Evolutionary conservation across 768 basidiomycete genomes (phyloP), one percentile per base, ranked within the genome.

Genomic region (Calocybe indica): DNA sequence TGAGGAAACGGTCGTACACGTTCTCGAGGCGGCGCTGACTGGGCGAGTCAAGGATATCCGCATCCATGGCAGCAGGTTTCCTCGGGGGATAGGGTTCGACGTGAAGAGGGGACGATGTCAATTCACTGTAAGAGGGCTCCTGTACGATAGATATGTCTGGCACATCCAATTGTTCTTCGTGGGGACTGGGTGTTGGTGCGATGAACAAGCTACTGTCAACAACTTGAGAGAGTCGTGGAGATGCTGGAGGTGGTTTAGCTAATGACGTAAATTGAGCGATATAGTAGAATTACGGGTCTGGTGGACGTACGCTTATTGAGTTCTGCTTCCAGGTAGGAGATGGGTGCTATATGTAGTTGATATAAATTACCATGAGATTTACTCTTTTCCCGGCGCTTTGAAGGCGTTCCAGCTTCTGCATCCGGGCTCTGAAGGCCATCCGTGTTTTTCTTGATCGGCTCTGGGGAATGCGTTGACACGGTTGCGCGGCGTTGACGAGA

Each of bases 1-100:
- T 86, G 29, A 91, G 70, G 69, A 90, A 84, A 37, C 84, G 79
- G 54, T 92, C 89, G 51, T 91, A 92, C 12, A 85, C 83, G 47
- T 79, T 79, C 66, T 90, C 88, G 28, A 86, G 58, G 40, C 75
- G 78, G 37, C 75, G 80, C 49, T 69, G 77, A 47, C 73, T 74
- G 0, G 84, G 82, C 0, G 82, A 74, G 49, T 83, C 79, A 5
- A 68, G 71, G 7, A 74, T 57, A 13, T 58, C 53, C 4, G 57
- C 55, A 7, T 67, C 64, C 8, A 63, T 59, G 32, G 67, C 68
- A 13, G 58, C 60, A 1, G 69, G 62, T 47, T 71, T 65, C 48
- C 79, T 66, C 3, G 73, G 59, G 8, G 83, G 80, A 55, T 85
- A 86, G 1, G 83, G 78, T 53, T 85, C 78, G 33, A 88, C 82